Evolutionary conservation across 2,329 filamentous ascomycete species (phyloP).

Genomic region (Diaporthe ilicicola): DNA sequence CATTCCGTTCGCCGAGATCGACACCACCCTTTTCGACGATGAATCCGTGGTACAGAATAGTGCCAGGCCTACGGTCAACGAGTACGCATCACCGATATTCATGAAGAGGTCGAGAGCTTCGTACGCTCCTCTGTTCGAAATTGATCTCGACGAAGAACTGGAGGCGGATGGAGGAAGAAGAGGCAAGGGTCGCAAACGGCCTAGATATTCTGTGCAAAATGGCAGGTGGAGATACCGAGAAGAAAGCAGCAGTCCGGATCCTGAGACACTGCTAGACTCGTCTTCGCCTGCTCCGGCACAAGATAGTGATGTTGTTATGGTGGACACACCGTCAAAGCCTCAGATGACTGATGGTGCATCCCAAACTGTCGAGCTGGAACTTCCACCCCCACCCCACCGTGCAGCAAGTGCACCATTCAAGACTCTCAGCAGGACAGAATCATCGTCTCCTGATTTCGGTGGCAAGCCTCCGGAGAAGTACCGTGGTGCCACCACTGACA

Average conservation of each 20-base stretch:
- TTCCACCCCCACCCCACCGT: conserved; percentile 27
- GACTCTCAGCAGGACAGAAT: background rate
- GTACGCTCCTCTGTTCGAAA: conserved; percentile 72
- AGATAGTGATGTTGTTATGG: conserved; percentile 22
- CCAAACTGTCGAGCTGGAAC: conserved; percentile 42
- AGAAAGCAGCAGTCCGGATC: conserved; percentile 75
- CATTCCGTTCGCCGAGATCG: conserved; percentile 26
- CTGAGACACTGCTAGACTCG: conserved; percentile 43
- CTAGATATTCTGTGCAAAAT: conserved; percentile 72
- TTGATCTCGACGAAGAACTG: conserved; percentile 69
- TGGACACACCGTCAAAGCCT: conserved; percentile 34
- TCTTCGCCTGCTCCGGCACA: background rate
- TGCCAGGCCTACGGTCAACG: conserved; percentile 43
- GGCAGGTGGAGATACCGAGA: conserved; percentile 79
- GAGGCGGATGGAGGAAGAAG: conserved; percentile 71
- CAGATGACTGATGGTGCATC: conserved; percentile 42
- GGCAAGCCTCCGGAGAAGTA: background rate
- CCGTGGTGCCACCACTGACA: background rate
- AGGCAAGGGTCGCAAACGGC: conserved; percentile 73
- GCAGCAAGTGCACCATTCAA: conserved; percentile 17
- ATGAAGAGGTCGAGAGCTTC: conserved; percentile 76
- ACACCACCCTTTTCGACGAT: conserved; percentile 34
- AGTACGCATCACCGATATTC: conserved; percentile 83
- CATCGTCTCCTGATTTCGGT: background rate
- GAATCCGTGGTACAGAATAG: conserved; percentile 1